Conservation (phyloP, 805 yeast genomes). For the Priceomyces haplophilus region DNA sequence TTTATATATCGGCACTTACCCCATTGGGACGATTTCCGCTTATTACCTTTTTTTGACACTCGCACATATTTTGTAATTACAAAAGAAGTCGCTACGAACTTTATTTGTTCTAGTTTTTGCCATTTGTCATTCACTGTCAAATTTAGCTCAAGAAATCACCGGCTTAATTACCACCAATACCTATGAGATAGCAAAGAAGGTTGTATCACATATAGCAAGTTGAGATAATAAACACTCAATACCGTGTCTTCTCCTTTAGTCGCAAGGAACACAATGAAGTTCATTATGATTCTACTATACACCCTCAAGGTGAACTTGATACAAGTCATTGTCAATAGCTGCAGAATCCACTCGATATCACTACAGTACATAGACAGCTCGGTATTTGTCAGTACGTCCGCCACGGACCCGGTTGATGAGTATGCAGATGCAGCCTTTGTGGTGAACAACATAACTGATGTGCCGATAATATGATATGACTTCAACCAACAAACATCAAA, state of each 20-base stretch:
- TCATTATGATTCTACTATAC: conserved; percentile 28
- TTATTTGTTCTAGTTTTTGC: no score
- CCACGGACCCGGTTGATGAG: conserved; percentile 22
- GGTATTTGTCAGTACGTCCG: conserved; percentile 24
- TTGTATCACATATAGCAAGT: no score
- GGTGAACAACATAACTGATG: conserved; percentile 29
- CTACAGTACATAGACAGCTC: conserved; percentile 34
- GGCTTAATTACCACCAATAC: no score
- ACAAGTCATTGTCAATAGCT: conserved; percentile 31
- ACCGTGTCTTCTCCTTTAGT: background rate
- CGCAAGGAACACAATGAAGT: conserved; percentile 23
- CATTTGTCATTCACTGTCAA: no score
- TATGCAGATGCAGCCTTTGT: conserved; percentile 20
- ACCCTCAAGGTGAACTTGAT: conserved; percentile 36
- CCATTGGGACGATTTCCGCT: background rate
- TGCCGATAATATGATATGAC: conserved; percentile 18
- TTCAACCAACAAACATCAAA: background rate
- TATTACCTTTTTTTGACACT: background rate
- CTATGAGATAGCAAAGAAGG: no score
- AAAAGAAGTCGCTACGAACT: no score
- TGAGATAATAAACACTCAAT: no score
- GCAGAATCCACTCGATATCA: conserved; percentile 31
- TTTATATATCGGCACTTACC: background rate
- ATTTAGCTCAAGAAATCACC: no score
- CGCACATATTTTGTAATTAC: no score